Conservation (phyloP, 176 grass and related monocot species). For the Ensete glaucum region DNA sequence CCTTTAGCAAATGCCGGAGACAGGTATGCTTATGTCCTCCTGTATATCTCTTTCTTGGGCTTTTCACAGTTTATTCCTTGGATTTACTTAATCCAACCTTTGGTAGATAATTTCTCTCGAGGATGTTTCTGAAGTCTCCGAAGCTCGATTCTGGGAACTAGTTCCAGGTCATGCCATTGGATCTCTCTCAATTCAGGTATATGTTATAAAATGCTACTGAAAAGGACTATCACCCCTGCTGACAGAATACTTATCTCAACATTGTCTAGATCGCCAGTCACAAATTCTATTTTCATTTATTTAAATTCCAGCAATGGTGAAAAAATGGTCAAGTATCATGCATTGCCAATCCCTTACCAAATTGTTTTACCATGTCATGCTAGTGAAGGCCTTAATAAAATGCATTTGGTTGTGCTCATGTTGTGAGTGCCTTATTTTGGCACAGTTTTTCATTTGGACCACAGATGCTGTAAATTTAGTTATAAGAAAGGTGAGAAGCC, state of each 20-base stretch:
- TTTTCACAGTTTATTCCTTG: conserved; percentile 2
- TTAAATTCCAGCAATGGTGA: no score
- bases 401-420: background rate
- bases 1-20: conserved; percentile 71
- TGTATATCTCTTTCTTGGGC: background rate
- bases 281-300: no score
- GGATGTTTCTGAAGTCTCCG: conserved; percentile 61
- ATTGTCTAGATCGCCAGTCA: no score
- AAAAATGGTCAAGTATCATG: no score
- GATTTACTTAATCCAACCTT: conserved; percentile 7
- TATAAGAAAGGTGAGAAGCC: no score
- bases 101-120: conserved; percentile 52
- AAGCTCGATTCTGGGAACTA: conserved; percentile 87
- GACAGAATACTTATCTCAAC: background rate
- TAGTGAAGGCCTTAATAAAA: background rate
- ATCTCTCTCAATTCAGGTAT: conserved; percentile 60
- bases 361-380: no score
- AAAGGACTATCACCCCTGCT: no score
- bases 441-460: no score
- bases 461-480: no score
- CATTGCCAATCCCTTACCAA: background rate
- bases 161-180: conserved; percentile 69
- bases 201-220: background rate
- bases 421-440: no score
- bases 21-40: conserved; percentile 39